phyloP scores from a whole-genome alignment of 331 rosid species.

The Quercus tomentella region DNA sequence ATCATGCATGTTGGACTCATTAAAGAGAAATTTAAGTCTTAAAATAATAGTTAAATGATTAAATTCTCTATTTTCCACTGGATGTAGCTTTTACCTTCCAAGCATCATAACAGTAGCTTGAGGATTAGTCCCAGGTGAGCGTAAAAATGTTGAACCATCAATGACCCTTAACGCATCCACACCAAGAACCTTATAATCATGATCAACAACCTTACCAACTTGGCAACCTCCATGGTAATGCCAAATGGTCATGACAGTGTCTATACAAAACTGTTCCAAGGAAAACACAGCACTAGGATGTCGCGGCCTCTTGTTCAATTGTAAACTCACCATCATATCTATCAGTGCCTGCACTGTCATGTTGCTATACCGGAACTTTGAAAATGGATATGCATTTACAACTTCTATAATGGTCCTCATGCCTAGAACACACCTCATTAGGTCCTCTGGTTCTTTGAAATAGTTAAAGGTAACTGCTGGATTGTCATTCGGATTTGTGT shows the following conservation, averaged over 20 bases:
- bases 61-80: too few relatives aligned
- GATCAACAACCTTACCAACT: constrained; percentile 55
- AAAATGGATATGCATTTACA: constrained; percentile 54
- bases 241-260: constrained; percentile 71
- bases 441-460: constrained; percentile 64
- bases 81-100: constrained; percentile 48
- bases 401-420: constrained; percentile 56
- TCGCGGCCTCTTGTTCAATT: constrained; percentile 52
- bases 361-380: constrained; percentile 38
- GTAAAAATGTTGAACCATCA: constrained; percentile 66
- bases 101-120: constrained; percentile 87
- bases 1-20: neutral
- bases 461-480: constrained; percentile 67
- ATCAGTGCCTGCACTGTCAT: constrained; percentile 36
- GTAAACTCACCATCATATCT: constrained; percentile 32
- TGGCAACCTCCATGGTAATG: constrained; percentile 87
- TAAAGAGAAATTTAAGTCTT: too few relatives aligned
- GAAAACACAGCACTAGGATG: constrained; percentile 41
- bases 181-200: constrained; percentile 51
- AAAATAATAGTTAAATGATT: too few relatives aligned
- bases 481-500: constrained; percentile 49
- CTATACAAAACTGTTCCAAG: constrained; percentile 63
- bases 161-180: constrained; percentile 59
- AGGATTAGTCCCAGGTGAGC: constrained; percentile 72
- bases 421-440: constrained; percentile 53